Evolutionary conservation across 345 rosid genomes (phyloP), one percentile per base, ranked within the genome.

Genomic region (Dovyalis caffra): DNA sequence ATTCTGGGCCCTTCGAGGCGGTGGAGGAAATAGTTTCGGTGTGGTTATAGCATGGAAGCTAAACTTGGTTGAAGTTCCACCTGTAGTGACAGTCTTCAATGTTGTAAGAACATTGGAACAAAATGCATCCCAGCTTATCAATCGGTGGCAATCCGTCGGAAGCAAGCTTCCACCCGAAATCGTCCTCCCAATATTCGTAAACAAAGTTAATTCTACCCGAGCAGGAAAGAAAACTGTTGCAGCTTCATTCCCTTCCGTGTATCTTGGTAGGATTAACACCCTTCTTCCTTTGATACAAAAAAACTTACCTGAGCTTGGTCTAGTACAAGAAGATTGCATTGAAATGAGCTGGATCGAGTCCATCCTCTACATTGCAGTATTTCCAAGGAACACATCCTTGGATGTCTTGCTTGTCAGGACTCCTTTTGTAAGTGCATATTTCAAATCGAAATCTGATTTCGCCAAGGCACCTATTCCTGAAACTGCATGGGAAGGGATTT

Each of bases 341-440:
- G n/a, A n/a, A n/a, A n/a, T n/a, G n/a, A n/a, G n/a, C 34, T 85
- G 91, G 88, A 49, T 88, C 16, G 81, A 88, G 21, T 85, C 97
- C 0, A 70, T 74, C 9, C 29, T 89, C 37, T 78, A 78, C 61
- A 74, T 82, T 76, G 81, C 77, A 1, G 64, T 38, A 64, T 79
- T 79, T 32, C 84, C 89, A 11, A 73, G 9, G 0, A 72, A 76
- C 14, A 62, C 79, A 5, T 16, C 85, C 5, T 16, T 74, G 25
- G 75, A 81, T 3, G 79, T 77, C 14, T 15, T 86, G 37, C 83
- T 87, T 0, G 45, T 75, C 14, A 72, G 80, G 20, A 71, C 51
- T 0, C 73, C 72, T 0, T 2, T 64, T 1, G 1, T 32, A 2
- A 4, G 34, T 8, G 26, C 0, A 38, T 23, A 14, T 56, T 31